Base-by-base conservation (phyloP, 768 basidiomycete genomes). In the Thelephora ganbajun region DNA sequence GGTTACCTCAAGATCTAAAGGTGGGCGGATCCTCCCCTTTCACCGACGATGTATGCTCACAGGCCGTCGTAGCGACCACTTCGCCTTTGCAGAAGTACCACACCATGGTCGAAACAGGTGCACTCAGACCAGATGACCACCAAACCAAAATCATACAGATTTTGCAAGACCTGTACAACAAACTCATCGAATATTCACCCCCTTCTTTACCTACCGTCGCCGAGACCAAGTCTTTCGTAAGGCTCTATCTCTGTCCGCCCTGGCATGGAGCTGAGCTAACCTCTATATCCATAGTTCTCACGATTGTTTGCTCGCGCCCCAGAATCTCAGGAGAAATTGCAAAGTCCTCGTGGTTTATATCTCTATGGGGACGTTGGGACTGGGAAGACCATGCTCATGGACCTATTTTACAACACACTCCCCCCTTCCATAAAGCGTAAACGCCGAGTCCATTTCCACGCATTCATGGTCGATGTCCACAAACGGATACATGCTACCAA, bases 301-400 rank as follows among this genome's bases (percentile, higher is more conserved):
- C 39, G 39, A 41, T 41, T 18, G 7, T 41, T 22, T 41, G 18
- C 39, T 41, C 39, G 39, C 1, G 18, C 3, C 22, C 14, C 16
- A 14, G 18, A 18, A 14, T 7, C 22, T 2, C 39, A 41, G 14
- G 18, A 41, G 18, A 22, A 18, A 41, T 66, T 69, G 23, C 62
- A 70, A 43, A 74, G 76, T 1, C 91, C 90, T 3, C 85, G 84
- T 56, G 90, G 94, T 9, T 72, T 98, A 26, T 98, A 99, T 66
- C 80, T 99, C 16, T 91, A 87, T 60, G 96, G 94, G 30, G 87
- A 91, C 55, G 96, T 99, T 50, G 94, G 94, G 2, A 96, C 94
- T 7, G 94, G 96, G 12, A 97, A 98, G 70, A 86, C 85, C 0
- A 97, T 98, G 93, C 80, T 99, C 52, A 99, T 99, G 96, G 96